A percentile compares a stretch with the other conserved stretches of the same genome.
Conservation (phyloP, 371 early-diverging fungal genomes). For the Circinella minor region DNA sequence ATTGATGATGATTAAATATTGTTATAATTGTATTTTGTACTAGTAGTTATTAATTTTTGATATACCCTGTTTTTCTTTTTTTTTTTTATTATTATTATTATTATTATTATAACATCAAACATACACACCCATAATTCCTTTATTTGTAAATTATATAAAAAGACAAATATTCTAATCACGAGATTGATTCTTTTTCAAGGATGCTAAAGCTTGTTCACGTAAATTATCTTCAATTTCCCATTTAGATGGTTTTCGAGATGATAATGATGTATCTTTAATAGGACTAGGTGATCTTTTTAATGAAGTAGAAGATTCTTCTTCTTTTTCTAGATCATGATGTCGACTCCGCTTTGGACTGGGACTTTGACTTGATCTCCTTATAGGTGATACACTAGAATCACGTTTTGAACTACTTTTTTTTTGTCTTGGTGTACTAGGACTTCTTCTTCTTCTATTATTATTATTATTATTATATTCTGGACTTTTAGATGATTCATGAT, state of each 20-base stretch:
- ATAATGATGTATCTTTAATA: too few species aligned
- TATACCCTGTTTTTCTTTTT: neutral
- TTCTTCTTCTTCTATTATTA: conserved; percentile 22
- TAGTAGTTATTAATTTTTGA: neutral
- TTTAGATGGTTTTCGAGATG: neutral
- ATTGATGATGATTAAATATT: conserved; percentile 56
- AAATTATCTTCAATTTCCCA: conserved; percentile 10
- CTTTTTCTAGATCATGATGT: too few species aligned
- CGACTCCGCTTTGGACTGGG: conserved; percentile 11
- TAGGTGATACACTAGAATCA: neutral
- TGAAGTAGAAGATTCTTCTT: too few species aligned
- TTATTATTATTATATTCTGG: neutral
- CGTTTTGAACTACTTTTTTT: neutral
- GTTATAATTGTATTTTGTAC: neutral
- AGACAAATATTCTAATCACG: neutral
- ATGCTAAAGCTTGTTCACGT: conserved; percentile 25
- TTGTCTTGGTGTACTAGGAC: conserved; percentile 28
- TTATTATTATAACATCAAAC: too few species aligned
- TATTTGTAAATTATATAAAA: neutral
- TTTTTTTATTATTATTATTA: too few species aligned
- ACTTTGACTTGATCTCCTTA: conserved; percentile 7
- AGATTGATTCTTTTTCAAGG: conserved; percentile 21
- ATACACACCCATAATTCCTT: neutral
- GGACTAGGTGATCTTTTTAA: neutral
- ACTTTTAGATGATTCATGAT: neutral